Conservation (phyloP, 1,139 yeast genomes). For the Hanseniaspora gamundiae region DNA sequence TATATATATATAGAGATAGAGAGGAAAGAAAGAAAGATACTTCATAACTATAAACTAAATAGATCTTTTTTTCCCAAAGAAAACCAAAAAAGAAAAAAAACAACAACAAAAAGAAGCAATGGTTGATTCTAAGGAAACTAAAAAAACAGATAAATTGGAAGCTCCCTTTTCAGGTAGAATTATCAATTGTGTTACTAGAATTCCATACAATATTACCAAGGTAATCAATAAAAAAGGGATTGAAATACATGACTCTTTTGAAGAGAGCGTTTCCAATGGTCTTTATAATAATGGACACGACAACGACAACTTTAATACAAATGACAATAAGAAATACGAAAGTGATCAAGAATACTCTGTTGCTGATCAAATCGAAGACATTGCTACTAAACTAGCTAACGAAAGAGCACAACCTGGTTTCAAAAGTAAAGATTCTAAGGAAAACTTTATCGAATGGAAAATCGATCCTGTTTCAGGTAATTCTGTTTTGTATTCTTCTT, state of each 20-base stretch:
- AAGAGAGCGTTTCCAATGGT: no score
- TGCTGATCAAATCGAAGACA: not conserved
- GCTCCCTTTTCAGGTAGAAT: conserved; percentile 16
- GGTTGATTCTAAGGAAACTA: no score
- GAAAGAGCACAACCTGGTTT: conserved; percentile 1
- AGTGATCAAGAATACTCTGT: not conserved
- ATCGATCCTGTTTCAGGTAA: conserved; percentile 67
- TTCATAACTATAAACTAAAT: no score
- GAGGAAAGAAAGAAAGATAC: no score
- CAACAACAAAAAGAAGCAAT: not conserved
- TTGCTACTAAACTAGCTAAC: not conserved
- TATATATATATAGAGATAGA: no score
- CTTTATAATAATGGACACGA: not conserved
- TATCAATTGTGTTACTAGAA: conserved; percentile 26
- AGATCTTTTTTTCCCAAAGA: no score
- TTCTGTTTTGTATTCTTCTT: conserved; percentile 72
- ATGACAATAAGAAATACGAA: not conserved
- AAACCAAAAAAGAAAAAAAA: not conserved
- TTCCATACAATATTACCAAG: conserved; percentile 22
- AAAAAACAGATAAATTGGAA: not conserved
- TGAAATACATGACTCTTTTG: conserved; percentile 11
- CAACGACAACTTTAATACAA: not conserved
- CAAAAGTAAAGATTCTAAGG: conserved; percentile 2
- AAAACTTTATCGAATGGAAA: conserved; percentile 29
- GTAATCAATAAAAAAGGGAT: conserved; percentile 2